Evolutionary conservation across 345 rosid genomes (phyloP).

Genomic region (Lepidium sativum): DNA sequence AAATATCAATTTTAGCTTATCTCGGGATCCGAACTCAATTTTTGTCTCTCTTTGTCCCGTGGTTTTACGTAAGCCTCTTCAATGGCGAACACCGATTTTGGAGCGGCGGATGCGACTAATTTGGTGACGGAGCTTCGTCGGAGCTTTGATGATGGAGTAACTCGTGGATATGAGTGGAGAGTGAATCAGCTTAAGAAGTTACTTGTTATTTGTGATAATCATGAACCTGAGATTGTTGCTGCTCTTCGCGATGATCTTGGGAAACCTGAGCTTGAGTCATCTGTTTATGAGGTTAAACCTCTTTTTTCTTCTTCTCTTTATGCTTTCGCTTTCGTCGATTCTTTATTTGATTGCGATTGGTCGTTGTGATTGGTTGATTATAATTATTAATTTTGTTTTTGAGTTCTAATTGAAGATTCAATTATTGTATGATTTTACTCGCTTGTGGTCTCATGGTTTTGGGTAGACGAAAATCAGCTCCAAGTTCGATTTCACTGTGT

Average conservation of each 20-base stretch:
- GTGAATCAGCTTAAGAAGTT: constrained; percentile 53
- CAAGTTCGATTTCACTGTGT: not conserved
- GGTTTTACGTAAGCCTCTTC: not conserved
- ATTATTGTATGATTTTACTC: not conserved
- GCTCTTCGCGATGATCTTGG: constrained; percentile 72
- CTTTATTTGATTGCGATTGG: not conserved
- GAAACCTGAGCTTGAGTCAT: constrained; percentile 73
- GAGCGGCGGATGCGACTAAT: constrained; percentile 37
- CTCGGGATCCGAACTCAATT: not conserved
- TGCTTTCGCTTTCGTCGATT: not conserved
- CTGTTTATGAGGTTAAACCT: constrained; percentile 53
- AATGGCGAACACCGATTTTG: constrained; percentile 41
- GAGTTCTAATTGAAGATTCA: not conserved
- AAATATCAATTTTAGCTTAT: not conserved
- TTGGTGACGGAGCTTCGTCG: constrained; percentile 46
- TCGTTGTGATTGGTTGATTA: not conserved
- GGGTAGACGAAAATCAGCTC: not conserved
- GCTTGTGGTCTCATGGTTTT: not conserved
- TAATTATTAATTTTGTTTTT: too few relatives aligned
- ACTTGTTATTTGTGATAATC: constrained; percentile 42
- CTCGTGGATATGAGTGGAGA: constrained; percentile 74
- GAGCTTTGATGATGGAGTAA: constrained; percentile 47
- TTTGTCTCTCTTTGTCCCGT: not conserved
- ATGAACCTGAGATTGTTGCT: constrained; percentile 55
- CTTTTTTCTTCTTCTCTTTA: not conserved